phyloP scores from a whole-genome alignment of 805 yeast species.

The Candida silvicultrix region DNA sequence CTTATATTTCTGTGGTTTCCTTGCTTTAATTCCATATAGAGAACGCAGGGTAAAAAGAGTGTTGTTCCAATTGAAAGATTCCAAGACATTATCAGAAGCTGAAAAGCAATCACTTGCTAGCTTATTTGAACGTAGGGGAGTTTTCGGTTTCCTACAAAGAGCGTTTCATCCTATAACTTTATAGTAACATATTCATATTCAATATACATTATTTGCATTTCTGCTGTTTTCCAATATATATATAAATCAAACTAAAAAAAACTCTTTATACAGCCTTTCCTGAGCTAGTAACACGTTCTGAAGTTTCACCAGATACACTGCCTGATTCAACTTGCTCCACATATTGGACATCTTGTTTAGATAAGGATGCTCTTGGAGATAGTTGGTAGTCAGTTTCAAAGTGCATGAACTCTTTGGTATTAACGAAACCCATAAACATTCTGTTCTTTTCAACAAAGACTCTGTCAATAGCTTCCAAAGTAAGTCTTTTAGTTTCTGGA shows the following conservation, averaged over 20 bases:
- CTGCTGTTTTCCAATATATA: too few relatives aligned
- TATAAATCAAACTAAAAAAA: too few relatives aligned
- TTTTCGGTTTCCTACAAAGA: conserved; percentile 8
- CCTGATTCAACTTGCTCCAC: background rate
- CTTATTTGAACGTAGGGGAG: conserved; percentile 1
- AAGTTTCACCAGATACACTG: background rate
- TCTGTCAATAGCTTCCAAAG: conserved; percentile 71
- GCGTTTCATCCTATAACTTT: conserved; percentile 1
- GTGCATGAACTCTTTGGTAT: background rate
- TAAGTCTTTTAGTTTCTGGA: conserved; percentile 75
- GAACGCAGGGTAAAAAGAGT: conserved; percentile 43
- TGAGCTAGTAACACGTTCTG: background rate
- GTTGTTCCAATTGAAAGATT: conserved; percentile 19
- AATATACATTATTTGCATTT: too few relatives aligned
- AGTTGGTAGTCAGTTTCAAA: background rate
- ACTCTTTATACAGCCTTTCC: background rate
- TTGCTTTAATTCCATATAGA: conserved; percentile 41
- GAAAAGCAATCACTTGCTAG: background rate
- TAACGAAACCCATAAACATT: conserved; percentile 28
- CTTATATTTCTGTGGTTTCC: conserved; percentile 35
- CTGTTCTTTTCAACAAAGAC: conserved; percentile 40
- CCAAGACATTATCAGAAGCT: conserved; percentile 1
- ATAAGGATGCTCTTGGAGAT: background rate
- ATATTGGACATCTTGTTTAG: background rate
- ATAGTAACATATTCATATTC: too few relatives aligned